Evolutionary conservation across 2,329 filamentous ascomycete genomes (phyloP), one percentile per base, ranked within the genome.

Genomic region (Hypoxylon rubiginosum): DNA sequence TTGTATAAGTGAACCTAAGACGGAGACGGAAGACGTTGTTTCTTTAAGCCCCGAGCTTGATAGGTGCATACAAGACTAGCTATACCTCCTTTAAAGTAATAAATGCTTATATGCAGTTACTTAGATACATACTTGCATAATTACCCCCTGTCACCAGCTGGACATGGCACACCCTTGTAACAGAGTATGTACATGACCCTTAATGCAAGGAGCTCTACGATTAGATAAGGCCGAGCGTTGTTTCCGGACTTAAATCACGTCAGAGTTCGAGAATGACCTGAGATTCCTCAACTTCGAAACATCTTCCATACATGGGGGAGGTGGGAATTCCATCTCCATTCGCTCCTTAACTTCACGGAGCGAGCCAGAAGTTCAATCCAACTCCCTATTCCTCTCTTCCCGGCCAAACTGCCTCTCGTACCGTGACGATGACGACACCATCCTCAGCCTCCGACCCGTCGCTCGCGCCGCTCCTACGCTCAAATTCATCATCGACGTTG

Each of bases 401-500:
- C 11, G 43, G 58, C 54, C 36, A 28, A 50, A 36, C 59, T 63
- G 59, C 55, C 36, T 53, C 36, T 53, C 36, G 3, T 58, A 50
- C 28, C 62, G 58, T 59, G 24, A 68, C 19, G 32, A 75, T 73
- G 71, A 51, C 73, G 17, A 66, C 67, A 56, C n/a, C 64, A 34
- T 67, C 70, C 11, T 67, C 70, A 9, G 48, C 66, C 19, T 64
- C 68, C 58, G 72, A 74, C 48, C 46, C 49, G 55, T 62, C 73
- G 15, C 62, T 66, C 39, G 67, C 71, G 55, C 72, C 76, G 53
- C 70, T 77, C 39, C 69, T 76, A 34, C 73, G 71, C 26, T 72
- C 75, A 8, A 55, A 65, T 17, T 76, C 76, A 15, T 72, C 75
- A 15, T 75, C 75, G 21, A 75, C 75, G 15, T 57, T 76, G 30